Conservation (phyloP, 495 filamentous ascomycete species). For the Hypoxylon rickii region DNA sequence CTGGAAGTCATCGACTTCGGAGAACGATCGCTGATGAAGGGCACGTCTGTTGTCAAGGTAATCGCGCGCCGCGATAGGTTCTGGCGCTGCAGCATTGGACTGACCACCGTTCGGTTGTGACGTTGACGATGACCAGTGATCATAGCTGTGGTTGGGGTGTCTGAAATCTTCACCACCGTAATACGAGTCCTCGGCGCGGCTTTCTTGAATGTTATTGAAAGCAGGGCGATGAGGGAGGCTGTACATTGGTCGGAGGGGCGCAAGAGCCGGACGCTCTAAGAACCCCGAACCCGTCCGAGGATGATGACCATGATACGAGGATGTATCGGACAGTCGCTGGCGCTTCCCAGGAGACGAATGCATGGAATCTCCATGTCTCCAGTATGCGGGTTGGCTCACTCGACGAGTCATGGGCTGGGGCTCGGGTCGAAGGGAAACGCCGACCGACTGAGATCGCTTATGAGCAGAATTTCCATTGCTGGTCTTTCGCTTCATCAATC, state of each 20-base stretch:
- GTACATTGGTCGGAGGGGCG: constrained; percentile 9
- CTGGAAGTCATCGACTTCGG: constrained; percentile 5
- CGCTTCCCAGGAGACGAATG: constrained; percentile 35
- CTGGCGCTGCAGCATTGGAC: constrained; percentile 1
- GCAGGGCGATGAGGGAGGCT: constrained; percentile 23
- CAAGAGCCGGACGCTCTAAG: constrained; percentile 14
- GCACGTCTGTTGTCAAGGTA: constrained; percentile 4
- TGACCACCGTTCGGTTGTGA: constrained; percentile 14
- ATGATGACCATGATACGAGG: constrained; percentile 18
- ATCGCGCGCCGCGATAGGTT: not conserved
- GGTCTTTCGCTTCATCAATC: constrained; percentile 28
- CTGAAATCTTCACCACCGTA: not conserved
- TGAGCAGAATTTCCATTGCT: constrained; percentile 27
- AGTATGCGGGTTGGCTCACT: constrained; percentile 36
- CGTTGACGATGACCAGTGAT: constrained; percentile 13
- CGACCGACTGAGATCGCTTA: constrained; percentile 48
- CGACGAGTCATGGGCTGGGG: constrained; percentile 33
- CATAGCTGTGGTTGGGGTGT: constrained; percentile 8
- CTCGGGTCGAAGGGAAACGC: constrained; percentile 27
- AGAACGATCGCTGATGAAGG: constrained; percentile 17
- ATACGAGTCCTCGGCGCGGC: constrained; percentile 21
- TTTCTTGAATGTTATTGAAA: constrained; percentile 34
- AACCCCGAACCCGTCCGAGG: not conserved
- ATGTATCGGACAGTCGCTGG: constrained; percentile 22
- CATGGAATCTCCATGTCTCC: constrained; percentile 3